A percentile compares a stretch with the other conserved stretches of the same genome.
Evolutionary conservation across 2,329 filamentous ascomycete genomes (phyloP).

Genomic region (Aspergillus costaricaensis): DNA sequence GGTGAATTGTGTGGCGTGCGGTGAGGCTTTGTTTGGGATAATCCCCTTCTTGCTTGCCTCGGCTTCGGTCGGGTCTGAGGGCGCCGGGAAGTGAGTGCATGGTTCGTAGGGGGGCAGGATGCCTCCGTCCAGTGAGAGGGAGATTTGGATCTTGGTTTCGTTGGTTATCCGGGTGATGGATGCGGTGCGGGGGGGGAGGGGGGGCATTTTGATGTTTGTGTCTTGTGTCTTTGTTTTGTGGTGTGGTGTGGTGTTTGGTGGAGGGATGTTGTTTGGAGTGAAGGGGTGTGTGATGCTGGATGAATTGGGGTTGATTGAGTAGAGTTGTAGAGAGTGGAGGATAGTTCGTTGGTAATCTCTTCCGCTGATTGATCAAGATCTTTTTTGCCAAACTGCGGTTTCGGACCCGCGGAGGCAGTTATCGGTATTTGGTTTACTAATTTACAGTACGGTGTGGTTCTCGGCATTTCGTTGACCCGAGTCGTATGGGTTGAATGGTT

Average conservation of each 20-base stretch:
- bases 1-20: conserved; percentile 82
- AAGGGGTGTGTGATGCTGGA: no score
- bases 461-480: no score
- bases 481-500: no score
- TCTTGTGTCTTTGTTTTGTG: not conserved
- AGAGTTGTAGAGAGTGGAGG: no score
- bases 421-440: no score
- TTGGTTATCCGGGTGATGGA: conserved; percentile 88
- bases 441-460: no score
- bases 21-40: conserved; percentile 48
- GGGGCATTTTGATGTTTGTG: not conserved
- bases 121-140: conserved; percentile 91
- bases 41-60: conserved; percentile 51
- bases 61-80: conserved; percentile 57
- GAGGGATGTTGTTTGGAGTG: no score
- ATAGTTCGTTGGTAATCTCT: not conserved
- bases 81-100: conserved; percentile 60
- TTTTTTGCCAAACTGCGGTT: no score
- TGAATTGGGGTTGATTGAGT: no score
- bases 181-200: conserved; percentile 66
- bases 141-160: conserved; percentile 94
- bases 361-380: no score
- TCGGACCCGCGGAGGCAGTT: no score
- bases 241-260: not conserved
- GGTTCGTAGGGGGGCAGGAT: conserved; percentile 49